Base-by-base conservation (phyloP, 371 early-diverging fungal genomes). In the Haplosporangium sp. region DNA sequence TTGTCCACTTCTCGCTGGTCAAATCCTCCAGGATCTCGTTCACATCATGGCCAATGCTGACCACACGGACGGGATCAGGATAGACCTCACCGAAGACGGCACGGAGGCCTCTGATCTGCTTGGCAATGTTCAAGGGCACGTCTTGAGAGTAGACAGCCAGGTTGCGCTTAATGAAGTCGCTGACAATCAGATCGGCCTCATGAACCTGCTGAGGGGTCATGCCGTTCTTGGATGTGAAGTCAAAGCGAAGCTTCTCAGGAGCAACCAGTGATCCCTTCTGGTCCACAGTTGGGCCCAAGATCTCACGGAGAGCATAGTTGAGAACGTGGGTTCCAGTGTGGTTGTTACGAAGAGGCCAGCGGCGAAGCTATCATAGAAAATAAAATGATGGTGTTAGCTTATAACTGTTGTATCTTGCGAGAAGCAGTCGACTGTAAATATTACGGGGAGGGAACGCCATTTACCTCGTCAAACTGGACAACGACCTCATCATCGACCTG, bases 181-280 rank as follows among this genome's bases (percentile, higher is more conserved):
- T 93, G 71, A 92, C 90, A 61, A 95, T 92, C 37, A 86, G 74
- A 81, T 99, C 99, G 41, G 98, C 85, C 45, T 90, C 85, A 53
- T 83, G 86, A 41, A 99, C 83, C 81, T 99, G 94, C 42, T 92
- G 87, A n/a, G 90, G 80, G 8, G 91, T 90, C 46, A 98, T 89
- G 16, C 94, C 89, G 54, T 81, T 84, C 90, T 90, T 93, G 84
- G 85, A 92, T 16, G 92, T 89, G 82, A 96, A 99, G 82, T 99
- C 99, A 82, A 99, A 99, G 58, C 99, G 93, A 53, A 99, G 87
- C 87, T 97, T 98, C 70, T 98, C 98, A 43, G 95, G 92, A 18
- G 99, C 92, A 42, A 99, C 99, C 51, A 99, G 89, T 40, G 99
- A 99, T 36, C 99, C 99, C 85, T 95, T 95, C 85, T 99, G 99